These are phyloP conservation scores for Chamaenerion angustifolium DNA, from an alignment of 345 rosid genomes.

Conservation along the genomic window DNA sequence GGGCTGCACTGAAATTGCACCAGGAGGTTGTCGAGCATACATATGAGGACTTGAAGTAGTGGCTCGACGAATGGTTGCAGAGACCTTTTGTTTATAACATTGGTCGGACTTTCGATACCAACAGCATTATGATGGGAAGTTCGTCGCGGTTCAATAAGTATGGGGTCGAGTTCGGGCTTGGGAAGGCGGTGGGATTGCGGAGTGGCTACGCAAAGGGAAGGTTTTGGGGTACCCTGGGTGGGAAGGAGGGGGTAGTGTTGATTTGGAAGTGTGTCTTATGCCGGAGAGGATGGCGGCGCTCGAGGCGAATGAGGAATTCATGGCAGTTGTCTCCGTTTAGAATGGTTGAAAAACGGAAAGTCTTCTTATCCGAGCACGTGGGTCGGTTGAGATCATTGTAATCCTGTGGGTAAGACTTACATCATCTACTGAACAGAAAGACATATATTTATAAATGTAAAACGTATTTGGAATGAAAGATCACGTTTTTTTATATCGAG, in stretches of 20 bases:
- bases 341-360: background rate
- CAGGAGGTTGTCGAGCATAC: constrained; percentile 26
- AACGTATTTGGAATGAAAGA: too few relatives aligned
- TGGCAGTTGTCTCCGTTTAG: constrained; percentile 1
- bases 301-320: background rate
- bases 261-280: constrained; percentile 52
- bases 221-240: constrained; percentile 42
- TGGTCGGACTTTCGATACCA: constrained; percentile 27
- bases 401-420: too few relatives aligned
- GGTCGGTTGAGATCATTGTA: too few relatives aligned
- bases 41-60: constrained; percentile 21
- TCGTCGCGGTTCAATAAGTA: constrained; percentile 53
- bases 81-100: constrained; percentile 31
- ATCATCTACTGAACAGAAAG: too few relatives aligned
- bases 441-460: too few relatives aligned
- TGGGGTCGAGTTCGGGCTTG: constrained; percentile 25
- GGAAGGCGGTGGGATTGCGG: constrained; percentile 49
- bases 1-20: constrained; percentile 51
- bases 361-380: too few relatives aligned
- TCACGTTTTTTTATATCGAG: too few relatives aligned
- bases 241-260: constrained; percentile 57
- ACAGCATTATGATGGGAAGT: constrained; percentile 61
- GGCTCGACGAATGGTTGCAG: constrained; percentile 16
- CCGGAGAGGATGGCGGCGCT: constrained; percentile 24
- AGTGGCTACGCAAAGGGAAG: constrained; percentile 61